Conservation (phyloP, 768 basidiomycete genomes). For the Tricholoma terreum region DNA sequence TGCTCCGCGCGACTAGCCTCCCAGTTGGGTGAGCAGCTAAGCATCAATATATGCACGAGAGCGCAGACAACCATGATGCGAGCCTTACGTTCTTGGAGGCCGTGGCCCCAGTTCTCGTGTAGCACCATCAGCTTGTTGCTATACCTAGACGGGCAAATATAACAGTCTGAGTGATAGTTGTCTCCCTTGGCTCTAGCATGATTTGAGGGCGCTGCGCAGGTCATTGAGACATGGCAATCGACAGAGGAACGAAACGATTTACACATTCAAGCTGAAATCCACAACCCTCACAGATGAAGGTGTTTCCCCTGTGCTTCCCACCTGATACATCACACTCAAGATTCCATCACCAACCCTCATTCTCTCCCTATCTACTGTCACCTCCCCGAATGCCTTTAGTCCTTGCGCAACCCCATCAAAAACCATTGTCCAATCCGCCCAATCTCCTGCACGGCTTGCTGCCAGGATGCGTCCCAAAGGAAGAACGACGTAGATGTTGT, state of each 20-base stretch:
- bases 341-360: constrained; percentile 35
- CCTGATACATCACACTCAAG: constrained; percentile 42
- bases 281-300: constrained; percentile 40
- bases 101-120: no score
- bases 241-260: constrained; percentile 2
- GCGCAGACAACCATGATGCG: no score
- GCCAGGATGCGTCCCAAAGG: constrained; percentile 43
- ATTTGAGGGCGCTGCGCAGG: no score
- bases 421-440: constrained; percentile 44
- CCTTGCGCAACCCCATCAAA: constrained; percentile 40
- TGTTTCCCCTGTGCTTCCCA: constrained; percentile 38
- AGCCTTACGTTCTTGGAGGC: no score
- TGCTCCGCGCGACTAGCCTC: no score
- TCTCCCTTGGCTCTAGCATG: no score
- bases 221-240: no score
- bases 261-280: constrained; percentile 40
- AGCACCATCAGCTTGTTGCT: no score
- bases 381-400: constrained; percentile 43
- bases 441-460: constrained; percentile 42
- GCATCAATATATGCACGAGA: no score
- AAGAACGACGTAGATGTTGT: constrained; percentile 44
- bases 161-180: no score
- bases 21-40: no score
- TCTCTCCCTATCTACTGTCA: constrained; percentile 42
- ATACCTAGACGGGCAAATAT: no score